These are phyloP conservation scores for Ogataea nonfermentans DNA, from an alignment of 805 yeast species.

Conservation along the genomic window DNA sequence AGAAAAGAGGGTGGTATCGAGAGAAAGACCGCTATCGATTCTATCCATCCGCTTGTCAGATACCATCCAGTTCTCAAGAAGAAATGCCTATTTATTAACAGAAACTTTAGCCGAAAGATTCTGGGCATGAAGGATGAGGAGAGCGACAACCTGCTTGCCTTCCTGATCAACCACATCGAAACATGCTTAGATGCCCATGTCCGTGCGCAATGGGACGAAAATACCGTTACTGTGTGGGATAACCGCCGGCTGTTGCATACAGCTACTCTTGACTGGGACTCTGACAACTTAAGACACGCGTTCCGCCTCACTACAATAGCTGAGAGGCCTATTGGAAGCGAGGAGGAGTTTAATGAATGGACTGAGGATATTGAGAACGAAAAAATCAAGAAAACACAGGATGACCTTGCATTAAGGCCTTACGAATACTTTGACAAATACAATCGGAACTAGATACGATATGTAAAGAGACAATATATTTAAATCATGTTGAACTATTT, in stretches of 20 bases:
- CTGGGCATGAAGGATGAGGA: slow-evolving; percentile 74
- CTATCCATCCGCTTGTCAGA: slow-evolving; percentile 69
- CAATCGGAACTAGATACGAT: neutral
- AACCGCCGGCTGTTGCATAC: slow-evolving; percentile 70
- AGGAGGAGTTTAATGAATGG: slow-evolving; percentile 35
- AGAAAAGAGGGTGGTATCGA: slow-evolving; percentile 56
- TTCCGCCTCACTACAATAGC: slow-evolving; percentile 72
- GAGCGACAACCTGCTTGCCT: slow-evolving; percentile 56
- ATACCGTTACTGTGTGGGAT: slow-evolving; percentile 75
- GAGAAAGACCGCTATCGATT: slow-evolving; percentile 61
- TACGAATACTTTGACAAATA: slow-evolving; percentile 21
- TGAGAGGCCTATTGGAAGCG: slow-evolving; percentile 54
- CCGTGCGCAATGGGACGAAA: slow-evolving; percentile 69
- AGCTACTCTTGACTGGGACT: slow-evolving; percentile 70
- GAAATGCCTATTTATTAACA: slow-evolving; percentile 57
- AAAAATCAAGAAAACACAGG: slow-evolving; percentile 17
- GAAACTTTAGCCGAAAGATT: slow-evolving; percentile 62
- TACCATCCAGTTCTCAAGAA: slow-evolving; percentile 69
- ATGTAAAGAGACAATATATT: neutral
- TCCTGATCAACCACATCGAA: slow-evolving; percentile 52
- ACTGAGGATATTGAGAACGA: slow-evolving; percentile 29
- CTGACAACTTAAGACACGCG: slow-evolving; percentile 66
- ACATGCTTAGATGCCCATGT: slow-evolving; percentile 60
- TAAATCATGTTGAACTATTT: neutral
- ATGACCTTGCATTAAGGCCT: slow-evolving; percentile 17